Conservation (phyloP, 140 eudicot genomes). For the Cichorium intybus region DNA sequence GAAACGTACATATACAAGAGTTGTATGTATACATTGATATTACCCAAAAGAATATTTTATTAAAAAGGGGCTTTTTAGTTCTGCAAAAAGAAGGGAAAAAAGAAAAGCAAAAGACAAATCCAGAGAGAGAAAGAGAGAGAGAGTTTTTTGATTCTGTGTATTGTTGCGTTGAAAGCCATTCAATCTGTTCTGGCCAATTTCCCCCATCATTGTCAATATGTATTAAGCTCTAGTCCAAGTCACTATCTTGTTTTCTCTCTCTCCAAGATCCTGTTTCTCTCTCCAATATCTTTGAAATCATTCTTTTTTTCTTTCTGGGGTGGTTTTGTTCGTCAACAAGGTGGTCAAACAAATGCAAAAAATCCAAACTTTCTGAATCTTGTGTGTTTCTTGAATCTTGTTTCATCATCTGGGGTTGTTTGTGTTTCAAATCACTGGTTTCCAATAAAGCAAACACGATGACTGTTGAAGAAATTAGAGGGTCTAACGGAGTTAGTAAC, state of each 20-base stretch:
- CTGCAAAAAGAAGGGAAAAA: conserved; percentile 27
- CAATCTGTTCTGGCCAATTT: conserved; percentile 56
- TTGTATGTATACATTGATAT: conserved; percentile 32
- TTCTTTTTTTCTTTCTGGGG: conserved; percentile 42
- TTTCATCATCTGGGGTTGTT: conserved; percentile 28
- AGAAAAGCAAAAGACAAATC: conserved; percentile 28
- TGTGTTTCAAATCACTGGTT: neutral
- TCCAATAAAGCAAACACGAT: conserved; percentile 40
- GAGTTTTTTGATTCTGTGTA: conserved; percentile 36
- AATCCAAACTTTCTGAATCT: conserved; percentile 41
- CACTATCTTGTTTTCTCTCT: conserved; percentile 42
- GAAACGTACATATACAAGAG: conserved; percentile 16
- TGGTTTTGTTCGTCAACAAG: conserved; percentile 35
- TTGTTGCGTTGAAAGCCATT: conserved; percentile 65
- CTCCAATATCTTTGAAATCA: conserved; percentile 32
- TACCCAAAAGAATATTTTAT: conserved; percentile 39
- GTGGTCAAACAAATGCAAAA: conserved; percentile 34
- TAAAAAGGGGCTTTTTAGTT: conserved; percentile 38
- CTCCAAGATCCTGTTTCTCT: conserved; percentile 35
- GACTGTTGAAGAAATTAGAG: conserved; percentile 70
- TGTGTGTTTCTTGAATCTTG: conserved; percentile 41
- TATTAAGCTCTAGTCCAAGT: conserved; percentile 46
- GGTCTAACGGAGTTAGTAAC: conserved; percentile 28
- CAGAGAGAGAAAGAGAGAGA: conserved; percentile 24
- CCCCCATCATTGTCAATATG: conserved; percentile 63